These are phyloP conservation scores for Neoboletus magnificus DNA, from an alignment of 768 basidiomycete species.

Conservation along the genomic window DNA sequence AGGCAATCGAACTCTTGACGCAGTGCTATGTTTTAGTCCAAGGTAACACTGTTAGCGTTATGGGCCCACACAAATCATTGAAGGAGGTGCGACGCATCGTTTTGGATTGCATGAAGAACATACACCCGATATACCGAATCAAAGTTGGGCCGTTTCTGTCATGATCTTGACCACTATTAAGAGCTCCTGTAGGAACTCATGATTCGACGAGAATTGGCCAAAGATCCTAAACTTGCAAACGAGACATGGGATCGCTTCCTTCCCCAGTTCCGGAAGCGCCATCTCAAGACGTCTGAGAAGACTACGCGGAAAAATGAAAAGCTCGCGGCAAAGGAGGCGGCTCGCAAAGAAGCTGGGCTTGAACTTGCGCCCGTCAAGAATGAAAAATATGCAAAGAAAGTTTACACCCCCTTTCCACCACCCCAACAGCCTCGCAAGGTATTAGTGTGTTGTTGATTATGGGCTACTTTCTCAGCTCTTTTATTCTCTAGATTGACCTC, in stretches of 20 bases:
- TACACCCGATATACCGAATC: slow-evolving; percentile 98
- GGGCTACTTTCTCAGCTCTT: slow-evolving; percentile 4
- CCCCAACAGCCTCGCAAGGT: slow-evolving; percentile 92
- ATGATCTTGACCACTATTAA: not conserved
- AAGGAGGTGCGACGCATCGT: slow-evolving; percentile 96
- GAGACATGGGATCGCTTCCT: slow-evolving; percentile 98
- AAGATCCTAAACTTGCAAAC: slow-evolving; percentile 91
- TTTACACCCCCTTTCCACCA: slow-evolving; percentile 99
- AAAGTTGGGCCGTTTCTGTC: slow-evolving; percentile 52
- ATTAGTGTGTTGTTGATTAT: slow-evolving; percentile 5
- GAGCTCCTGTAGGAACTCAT: slow-evolving; percentile 74
- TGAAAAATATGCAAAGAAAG: slow-evolving; percentile 72
- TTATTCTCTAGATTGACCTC: slow-evolving; percentile 65
- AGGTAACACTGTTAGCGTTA: slow-evolving; percentile 96
- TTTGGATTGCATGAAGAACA: slow-evolving; percentile 99
- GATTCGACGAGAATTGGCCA: slow-evolving; percentile 96
- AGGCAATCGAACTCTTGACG: slow-evolving; percentile 97
- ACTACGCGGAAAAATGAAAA: slow-evolving; percentile 85
- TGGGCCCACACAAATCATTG: slow-evolving; percentile 93
- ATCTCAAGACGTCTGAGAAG: slow-evolving; percentile 92
- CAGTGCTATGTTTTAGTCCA: slow-evolving; percentile 97
- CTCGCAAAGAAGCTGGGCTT: slow-evolving; percentile 64
- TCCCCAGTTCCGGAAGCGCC: slow-evolving; percentile 90
- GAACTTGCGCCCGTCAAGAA: slow-evolving; percentile 38
- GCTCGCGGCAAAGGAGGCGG: slow-evolving; percentile 55